Evolutionary conservation across 164 flowering plant genomes (phyloP), one percentile per base, ranked within the genome.

Genomic region (Stephania cephalantha): DNA sequence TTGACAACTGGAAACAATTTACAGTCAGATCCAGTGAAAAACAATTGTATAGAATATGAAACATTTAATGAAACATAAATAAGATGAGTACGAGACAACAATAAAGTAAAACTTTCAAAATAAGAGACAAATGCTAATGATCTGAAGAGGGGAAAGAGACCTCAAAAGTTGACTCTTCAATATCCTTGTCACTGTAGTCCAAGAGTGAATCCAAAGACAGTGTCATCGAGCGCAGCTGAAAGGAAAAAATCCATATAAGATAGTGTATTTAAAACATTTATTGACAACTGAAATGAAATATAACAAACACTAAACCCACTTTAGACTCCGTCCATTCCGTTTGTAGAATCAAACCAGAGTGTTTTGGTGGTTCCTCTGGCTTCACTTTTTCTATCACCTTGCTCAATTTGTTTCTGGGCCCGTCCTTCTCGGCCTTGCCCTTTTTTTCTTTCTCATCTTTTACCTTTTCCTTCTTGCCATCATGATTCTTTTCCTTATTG

Each of bases 91-190:
- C 6, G n/a, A 58, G 22, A 10, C 65, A 58, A n/a, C 5, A 58
- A 58, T 42, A 58, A 58, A 69, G 69, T 7, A 42, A 9, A n/a
- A 1, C 42, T 31, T 8, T 68, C 25, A 1, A 13, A 29, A 66
- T 4, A 5, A 67, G 25, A 52, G 20, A 83, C 75, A 79, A 72
- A 48, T 73, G 66, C 69, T 61, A 30, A 3, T 71, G 42, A 68
- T 18, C 20, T 8, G 7, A 46, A 66, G 29, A 5, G 69, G 5
- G 68, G 70, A 75, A 78, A 50, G 77, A 80, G 52, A 94, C 99
- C 98, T 94, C 99, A 85, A 96, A 92, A 42, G 90, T 86, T 61
- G 98, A 88, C 79, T 96, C 99, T 46, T 96, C 98, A 74, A 88
- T 77, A 81, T 96, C 97, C 75, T 89, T 92, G 82, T 91, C 97